Conservation (phyloP, 352 stramenopile genomes). For the Globisporangium cederbergense region DNA sequence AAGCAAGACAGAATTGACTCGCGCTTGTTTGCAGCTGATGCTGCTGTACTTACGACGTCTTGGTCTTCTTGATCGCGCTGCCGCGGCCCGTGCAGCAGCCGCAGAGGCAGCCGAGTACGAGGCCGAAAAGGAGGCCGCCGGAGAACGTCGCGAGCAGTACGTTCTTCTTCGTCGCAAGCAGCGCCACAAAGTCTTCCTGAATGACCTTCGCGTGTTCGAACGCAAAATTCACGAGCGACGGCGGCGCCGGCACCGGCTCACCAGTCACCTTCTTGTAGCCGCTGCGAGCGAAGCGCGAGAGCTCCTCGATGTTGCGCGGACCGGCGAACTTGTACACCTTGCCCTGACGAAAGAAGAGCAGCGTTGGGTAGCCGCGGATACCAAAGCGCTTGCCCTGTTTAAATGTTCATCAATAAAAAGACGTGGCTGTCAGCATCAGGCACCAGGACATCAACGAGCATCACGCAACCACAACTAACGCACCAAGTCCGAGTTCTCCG, state of each 20-base stretch:
- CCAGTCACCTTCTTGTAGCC: slow-evolving; percentile 55
- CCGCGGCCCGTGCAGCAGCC: slow-evolving; percentile 63
- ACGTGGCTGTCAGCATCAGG: neutral
- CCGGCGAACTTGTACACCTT: slow-evolving; percentile 75
- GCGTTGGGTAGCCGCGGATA: slow-evolving; percentile 74
- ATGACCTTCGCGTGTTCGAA: slow-evolving; percentile 45
- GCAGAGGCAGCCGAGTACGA: slow-evolving; percentile 68
- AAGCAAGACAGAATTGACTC: neutral
- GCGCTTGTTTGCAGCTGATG: neutral
- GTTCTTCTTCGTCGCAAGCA: slow-evolving; percentile 81
- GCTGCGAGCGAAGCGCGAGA: slow-evolving; percentile 54
- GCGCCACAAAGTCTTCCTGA: slow-evolving; percentile 59
- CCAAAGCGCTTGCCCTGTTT: slow-evolving; percentile 72
- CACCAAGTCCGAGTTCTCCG: slow-evolving; percentile 59
- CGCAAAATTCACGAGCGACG: slow-evolving; percentile 34
- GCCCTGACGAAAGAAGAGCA: slow-evolving; percentile 76
- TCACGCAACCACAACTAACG: slow-evolving; percentile 6
- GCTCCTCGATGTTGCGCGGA: slow-evolving; percentile 48
- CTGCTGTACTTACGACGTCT: slow-evolving; percentile 44
- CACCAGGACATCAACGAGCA: neutral
- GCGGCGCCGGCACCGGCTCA: slow-evolving; percentile 28
- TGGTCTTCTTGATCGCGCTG: slow-evolving; percentile 34
- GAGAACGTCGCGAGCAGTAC: slow-evolving; percentile 76
- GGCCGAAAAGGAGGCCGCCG: slow-evolving; percentile 51
- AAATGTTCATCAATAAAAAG: neutral